Evolutionary conservation across 257 asterid species (phyloP).

Genomic region (Misopates orontium): DNA sequence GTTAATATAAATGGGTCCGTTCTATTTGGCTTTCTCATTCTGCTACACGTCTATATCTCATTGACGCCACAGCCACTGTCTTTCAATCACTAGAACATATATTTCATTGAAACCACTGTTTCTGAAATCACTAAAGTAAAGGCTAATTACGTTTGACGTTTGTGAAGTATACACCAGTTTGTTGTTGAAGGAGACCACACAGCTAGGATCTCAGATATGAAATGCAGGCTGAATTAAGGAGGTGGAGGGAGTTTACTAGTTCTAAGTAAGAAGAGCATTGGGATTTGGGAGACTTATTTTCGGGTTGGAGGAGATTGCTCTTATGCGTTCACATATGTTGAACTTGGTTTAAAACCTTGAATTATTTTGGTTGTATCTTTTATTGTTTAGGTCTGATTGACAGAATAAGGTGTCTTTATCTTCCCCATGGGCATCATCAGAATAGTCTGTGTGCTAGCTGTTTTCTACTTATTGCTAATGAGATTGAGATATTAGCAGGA

Average conservation of each 20-base stretch:
- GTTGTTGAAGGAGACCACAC: background rate
- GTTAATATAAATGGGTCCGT: background rate
- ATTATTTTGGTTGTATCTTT: background rate
- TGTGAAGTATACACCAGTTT: background rate
- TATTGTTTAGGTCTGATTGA: background rate
- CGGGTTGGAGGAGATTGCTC: background rate
- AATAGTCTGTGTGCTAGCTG: background rate
- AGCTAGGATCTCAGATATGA: background rate
- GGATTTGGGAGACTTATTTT: background rate
- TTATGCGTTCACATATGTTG: background rate
- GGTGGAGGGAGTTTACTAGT: slow-evolving; percentile 8
- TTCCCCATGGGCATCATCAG: background rate
- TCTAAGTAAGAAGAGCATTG: background rate
- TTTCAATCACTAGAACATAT: no score
- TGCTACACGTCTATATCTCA: slow-evolving; percentile 3
- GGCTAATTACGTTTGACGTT: background rate
- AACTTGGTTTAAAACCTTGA: background rate
- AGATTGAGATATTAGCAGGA: no score
- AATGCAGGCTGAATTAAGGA: background rate
- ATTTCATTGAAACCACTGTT: background rate
- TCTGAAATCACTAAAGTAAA: background rate
- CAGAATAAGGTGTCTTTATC: background rate
- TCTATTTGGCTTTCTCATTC: background rate
- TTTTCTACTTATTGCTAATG: no score
- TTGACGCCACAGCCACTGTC: no score